Conservation (phyloP, 1,284 basidiomycete genomes). For the Puccinia sorghi region DNA sequence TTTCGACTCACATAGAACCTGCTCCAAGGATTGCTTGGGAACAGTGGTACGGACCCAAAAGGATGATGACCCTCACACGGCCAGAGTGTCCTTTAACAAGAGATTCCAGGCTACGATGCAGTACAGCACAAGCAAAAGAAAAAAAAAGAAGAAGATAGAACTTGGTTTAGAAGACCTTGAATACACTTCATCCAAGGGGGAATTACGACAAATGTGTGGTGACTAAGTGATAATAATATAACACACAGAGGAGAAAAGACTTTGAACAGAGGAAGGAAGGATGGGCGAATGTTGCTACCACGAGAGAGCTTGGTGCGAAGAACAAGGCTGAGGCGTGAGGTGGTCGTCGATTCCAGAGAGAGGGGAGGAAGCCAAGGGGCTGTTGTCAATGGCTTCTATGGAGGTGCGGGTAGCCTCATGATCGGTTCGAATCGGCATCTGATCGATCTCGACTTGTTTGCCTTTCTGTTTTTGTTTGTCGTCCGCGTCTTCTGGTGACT, state of each 20-base stretch:
- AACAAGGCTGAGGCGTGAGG: neutral
- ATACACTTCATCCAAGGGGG: too few species aligned
- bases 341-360: constrained; percentile 20
- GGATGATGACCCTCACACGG: too few species aligned
- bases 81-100: too few species aligned
- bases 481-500: neutral
- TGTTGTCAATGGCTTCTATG: neutral
- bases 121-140: too few species aligned
- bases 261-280: neutral
- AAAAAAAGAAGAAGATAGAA: too few species aligned
- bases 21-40: too few species aligned
- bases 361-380: constrained; percentile 8
- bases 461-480: constrained; percentile 8
- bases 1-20: too few species aligned
- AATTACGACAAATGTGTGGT: neutral
- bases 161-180: too few species aligned
- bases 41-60: too few species aligned
- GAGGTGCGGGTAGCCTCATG: neutral
- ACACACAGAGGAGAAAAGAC: neutral
- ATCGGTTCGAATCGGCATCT: neutral
- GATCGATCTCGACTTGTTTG: neutral
- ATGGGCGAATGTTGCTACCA: neutral
- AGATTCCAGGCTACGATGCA: too few species aligned
- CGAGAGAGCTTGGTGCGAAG: neutral
- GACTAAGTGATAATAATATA: neutral